Evolutionary conservation across 2,329 filamentous ascomycete genomes (phyloP).

Genomic region (Monilinia fructigena): DNA sequence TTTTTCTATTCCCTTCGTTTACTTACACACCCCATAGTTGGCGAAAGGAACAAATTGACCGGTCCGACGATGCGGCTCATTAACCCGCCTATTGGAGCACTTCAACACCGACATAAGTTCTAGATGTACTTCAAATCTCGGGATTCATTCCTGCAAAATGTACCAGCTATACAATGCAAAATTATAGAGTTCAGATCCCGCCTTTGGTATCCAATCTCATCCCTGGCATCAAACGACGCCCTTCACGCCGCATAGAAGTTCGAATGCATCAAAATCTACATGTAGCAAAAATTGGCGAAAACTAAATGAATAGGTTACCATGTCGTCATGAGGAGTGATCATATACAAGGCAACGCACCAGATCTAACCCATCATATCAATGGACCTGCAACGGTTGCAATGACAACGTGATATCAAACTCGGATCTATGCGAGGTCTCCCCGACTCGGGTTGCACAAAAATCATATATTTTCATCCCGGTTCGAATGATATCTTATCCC

Average conservation of each 20-base stretch:
- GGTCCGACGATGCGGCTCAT: slow-evolving; percentile 25
- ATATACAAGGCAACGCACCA: background rate
- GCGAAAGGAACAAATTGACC: slow-evolving; percentile 36
- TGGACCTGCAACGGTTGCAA: no score
- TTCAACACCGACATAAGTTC: background rate
- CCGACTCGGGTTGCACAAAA: background rate
- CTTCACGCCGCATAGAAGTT: background rate
- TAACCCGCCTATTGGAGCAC: background rate
- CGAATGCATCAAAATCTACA: background rate
- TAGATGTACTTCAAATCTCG: background rate
- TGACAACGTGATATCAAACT: background rate
- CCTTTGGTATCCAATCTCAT: background rate
- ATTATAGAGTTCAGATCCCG: background rate
- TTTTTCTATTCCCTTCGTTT: background rate
- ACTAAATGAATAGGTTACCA: background rate
- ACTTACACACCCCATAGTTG: slow-evolving; percentile 30
- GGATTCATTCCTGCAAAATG: background rate
- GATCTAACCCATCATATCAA: background rate
- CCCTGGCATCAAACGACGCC: background rate
- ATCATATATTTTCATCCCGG: background rate
- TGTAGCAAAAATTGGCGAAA: background rate
- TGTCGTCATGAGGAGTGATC: background rate
- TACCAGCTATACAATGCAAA: background rate
- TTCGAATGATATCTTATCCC: background rate
- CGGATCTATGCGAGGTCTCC: background rate